A percentile compares a stretch with the other conserved stretches of the same genome.
Evolutionary conservation across 2,329 filamentous ascomycete genomes (phyloP).

Genomic region (Macroventuria anomochaeta): DNA sequence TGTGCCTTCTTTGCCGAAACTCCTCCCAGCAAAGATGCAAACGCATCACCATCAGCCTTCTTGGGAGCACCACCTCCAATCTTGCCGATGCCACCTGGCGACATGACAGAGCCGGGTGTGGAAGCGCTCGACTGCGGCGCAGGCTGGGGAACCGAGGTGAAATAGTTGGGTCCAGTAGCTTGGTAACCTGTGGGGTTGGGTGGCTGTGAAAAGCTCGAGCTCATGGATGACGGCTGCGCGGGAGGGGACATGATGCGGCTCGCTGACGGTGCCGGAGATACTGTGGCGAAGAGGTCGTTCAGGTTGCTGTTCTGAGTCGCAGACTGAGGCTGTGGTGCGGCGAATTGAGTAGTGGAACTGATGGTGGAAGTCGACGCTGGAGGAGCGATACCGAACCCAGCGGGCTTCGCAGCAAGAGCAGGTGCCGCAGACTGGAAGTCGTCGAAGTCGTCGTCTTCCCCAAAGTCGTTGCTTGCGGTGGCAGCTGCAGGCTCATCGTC

Average conservation of each 20-base stretch:
- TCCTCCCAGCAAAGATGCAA: slow-evolving; percentile 85
- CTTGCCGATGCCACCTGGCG: slow-evolving; percentile 43
- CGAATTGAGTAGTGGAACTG: slow-evolving; percentile 72
- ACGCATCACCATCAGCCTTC: slow-evolving; percentile 76
- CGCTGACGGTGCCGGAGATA: slow-evolving; percentile 69
- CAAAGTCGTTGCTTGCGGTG: slow-evolving; percentile 52
- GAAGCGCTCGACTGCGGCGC: slow-evolving; percentile 43
- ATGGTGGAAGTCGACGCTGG: slow-evolving; percentile 55
- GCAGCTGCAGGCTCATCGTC: slow-evolving; percentile 72
- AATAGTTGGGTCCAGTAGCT: slow-evolving; percentile 88
- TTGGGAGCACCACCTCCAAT: slow-evolving; percentile 51
- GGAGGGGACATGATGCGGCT: slow-evolving; percentile 63
- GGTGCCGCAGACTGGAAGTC: slow-evolving; percentile 87
- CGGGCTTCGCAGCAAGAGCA: slow-evolving; percentile 65
- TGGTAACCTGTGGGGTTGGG: slow-evolving; percentile 72
- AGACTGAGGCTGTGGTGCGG: slow-evolving; percentile 84
- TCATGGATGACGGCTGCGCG: slow-evolving; percentile 45
- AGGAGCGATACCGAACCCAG: slow-evolving; percentile 56
- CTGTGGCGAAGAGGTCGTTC: slow-evolving; percentile 80
- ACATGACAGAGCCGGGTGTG: slow-evolving; percentile 52
- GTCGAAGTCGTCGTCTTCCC: slow-evolving; percentile 89
- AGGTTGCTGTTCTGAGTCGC: slow-evolving; percentile 80
- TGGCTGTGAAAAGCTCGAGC: slow-evolving; percentile 50
- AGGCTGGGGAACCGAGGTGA: slow-evolving; percentile 72
- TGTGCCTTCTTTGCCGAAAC: slow-evolving; percentile 76